Conservation (phyloP, 352 stramenopile species). For the Aphanomyces astaci region DNA sequence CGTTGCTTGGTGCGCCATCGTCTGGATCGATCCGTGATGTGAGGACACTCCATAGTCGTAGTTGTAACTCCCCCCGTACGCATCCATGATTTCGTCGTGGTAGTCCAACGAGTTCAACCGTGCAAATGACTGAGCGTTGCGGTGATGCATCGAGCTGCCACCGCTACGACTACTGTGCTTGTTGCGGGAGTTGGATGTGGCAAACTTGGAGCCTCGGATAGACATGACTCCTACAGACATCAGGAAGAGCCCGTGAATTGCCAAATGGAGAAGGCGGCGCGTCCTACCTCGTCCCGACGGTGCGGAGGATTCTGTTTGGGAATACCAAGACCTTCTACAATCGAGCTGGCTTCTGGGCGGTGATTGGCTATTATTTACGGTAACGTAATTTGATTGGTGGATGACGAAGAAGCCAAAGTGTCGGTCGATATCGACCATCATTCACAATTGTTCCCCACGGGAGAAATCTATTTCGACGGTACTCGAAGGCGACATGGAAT, state of each 20-base stretch:
- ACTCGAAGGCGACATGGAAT: neutral
- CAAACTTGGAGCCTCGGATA: constrained; percentile 9
- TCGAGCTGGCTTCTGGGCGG: neutral
- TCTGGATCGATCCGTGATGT: constrained; percentile 2
- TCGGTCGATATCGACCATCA: neutral
- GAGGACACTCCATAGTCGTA: constrained; percentile 7
- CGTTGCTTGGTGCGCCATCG: neutral
- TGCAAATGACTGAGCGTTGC: neutral
- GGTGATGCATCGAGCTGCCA: neutral
- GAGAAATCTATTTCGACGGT: neutral
- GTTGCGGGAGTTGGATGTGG: neutral
- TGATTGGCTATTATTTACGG: neutral
- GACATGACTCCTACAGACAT: constrained; percentile 14
- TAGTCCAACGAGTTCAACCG: constrained; percentile 9
- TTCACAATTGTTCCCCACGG: neutral
- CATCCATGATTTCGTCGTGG: constrained; percentile 21
- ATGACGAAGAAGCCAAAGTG: neutral
- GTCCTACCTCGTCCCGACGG: neutral
- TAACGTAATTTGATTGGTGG: neutral
- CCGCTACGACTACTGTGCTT: no score
- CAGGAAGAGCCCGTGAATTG: neutral
- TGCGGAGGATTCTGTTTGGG: neutral
- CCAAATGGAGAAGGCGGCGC: neutral
- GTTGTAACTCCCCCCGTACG: constrained; percentile 20
- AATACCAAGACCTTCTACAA: neutral